A percentile compares a stretch with the other conserved stretches of the same genome.
Evolutionary conservation across 495 filamentous ascomycete species (phyloP).

Genomic region (Cryomyces minteri): DNA sequence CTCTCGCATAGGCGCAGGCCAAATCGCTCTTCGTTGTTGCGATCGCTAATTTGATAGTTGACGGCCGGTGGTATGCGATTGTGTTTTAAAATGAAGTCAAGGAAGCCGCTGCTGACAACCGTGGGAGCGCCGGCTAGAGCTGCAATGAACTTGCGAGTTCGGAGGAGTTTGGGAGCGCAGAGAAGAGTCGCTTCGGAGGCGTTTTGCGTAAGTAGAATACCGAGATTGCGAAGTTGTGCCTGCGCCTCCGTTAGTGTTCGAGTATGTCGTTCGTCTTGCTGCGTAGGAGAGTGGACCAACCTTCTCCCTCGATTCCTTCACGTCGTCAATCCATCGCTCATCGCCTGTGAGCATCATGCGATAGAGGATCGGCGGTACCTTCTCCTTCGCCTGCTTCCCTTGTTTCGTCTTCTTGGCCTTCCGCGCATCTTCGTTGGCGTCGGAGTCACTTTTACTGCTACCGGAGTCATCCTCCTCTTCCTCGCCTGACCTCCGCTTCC

Average conservation of each 20-base stretch:
- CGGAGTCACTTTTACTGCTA: constrained; percentile 5
- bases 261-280: constrained; percentile 7
- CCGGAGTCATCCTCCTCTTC: constrained; percentile 32
- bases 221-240: constrained; percentile 67
- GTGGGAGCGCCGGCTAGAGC: constrained; percentile 61
- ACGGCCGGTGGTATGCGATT: constrained; percentile 30
- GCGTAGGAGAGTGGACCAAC: constrained; percentile 29
- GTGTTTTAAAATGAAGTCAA: constrained; percentile 49
- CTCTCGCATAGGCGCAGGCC: constrained; percentile 47
- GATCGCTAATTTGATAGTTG: constrained; percentile 49
- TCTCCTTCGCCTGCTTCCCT: background rate
- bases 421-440: constrained; percentile 26
- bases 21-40: constrained; percentile 47
- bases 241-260: constrained; percentile 15
- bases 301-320: constrained; percentile 57
- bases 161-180: constrained; percentile 66
- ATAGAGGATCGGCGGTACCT: constrained; percentile 37
- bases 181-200: constrained; percentile 63
- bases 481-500: constrained; percentile 38
- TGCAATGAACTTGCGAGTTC: constrained; percentile 83
- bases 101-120: constrained; percentile 58
- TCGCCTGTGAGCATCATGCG: constrained; percentile 64
- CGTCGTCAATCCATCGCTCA: constrained; percentile 51
- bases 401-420: constrained; percentile 38
- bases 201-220: constrained; percentile 63